Conservation (phyloP, 192 early-diverging fungal genomes). For the Phlyctochytrium arcticum region DNA sequence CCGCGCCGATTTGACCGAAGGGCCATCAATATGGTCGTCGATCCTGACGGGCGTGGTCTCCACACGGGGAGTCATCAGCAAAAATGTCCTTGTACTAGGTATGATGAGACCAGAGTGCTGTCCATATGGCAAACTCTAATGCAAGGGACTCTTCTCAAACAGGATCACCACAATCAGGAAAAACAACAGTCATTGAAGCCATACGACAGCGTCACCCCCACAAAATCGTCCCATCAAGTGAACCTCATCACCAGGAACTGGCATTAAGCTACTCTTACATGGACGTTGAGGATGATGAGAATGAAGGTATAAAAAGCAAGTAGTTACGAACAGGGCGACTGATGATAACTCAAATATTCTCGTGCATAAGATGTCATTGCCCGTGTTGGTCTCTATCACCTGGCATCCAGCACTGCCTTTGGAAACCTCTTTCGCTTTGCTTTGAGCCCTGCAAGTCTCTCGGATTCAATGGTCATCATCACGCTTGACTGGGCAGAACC, state of each 20-base stretch:
- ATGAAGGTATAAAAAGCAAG: slow-evolving; percentile 51
- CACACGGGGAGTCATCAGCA: slow-evolving; percentile 68
- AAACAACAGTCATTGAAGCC: slow-evolving; percentile 69
- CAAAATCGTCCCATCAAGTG: slow-evolving; percentile 38
- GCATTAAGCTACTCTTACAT: slow-evolving; percentile 81
- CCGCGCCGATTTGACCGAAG: too few relatives aligned
- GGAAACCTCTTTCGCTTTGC: slow-evolving; percentile 68
- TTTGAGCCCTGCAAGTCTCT: slow-evolving; percentile 60
- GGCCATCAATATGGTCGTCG: slow-evolving; percentile 84
- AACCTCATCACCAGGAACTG: slow-evolving; percentile 57
- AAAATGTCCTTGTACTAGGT: slow-evolving; percentile 81
- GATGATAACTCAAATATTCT: not conserved
- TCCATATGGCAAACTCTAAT: not conserved
- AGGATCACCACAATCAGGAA: slow-evolving; percentile 79
- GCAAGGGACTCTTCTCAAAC: not conserved
- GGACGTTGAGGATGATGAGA: slow-evolving; percentile 85
- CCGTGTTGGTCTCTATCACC: slow-evolving; percentile 75
- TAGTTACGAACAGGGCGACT: not conserved
- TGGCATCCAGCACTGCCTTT: slow-evolving; percentile 67
- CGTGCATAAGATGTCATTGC: slow-evolving; percentile 53
- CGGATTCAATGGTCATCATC: slow-evolving; percentile 65
- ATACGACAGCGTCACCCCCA: slow-evolving; percentile 49
- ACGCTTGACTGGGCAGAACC: slow-evolving; percentile 90
- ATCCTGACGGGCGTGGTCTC: slow-evolving; percentile 73
- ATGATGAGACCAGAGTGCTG: not conserved